These are phyloP conservation scores for Penicillium ucsense DNA, from an alignment of 495 filamentous ascomycete species.

Conservation along the genomic window DNA sequence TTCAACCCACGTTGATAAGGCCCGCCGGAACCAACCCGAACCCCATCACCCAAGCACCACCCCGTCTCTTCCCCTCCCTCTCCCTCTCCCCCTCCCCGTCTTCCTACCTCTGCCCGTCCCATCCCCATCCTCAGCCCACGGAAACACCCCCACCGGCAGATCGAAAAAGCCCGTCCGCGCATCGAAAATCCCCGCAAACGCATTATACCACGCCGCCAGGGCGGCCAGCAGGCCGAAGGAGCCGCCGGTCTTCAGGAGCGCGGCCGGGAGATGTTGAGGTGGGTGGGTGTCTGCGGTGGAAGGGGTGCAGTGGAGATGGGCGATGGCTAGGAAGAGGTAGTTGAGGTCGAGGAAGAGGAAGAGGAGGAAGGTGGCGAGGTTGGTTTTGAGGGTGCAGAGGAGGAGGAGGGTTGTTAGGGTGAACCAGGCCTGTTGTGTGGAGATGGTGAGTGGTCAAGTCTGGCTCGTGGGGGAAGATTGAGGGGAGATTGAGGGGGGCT, in stretches of 20 bases:
- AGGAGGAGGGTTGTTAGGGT: slow-evolving; percentile 80
- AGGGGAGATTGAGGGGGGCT: too few relatives aligned
- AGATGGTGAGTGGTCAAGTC: too few relatives aligned
- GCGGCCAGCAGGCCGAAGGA: slow-evolving; percentile 70
- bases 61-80: too few relatives aligned
- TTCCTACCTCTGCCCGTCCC: slow-evolving; percentile 5
- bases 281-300: too few relatives aligned
- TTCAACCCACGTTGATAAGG: too few relatives aligned
- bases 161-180: slow-evolving; percentile 69
- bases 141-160: slow-evolving; percentile 78
- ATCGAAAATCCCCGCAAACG: slow-evolving; percentile 76
- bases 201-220: slow-evolving; percentile 83
- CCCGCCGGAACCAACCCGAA: too few relatives aligned
- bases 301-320: slow-evolving; percentile 40
- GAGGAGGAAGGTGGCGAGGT: slow-evolving; percentile 75
- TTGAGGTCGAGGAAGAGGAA: slow-evolving; percentile 69
- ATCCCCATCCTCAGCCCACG: slow-evolving; percentile 45
- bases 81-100: too few relatives aligned
- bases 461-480: too few relatives aligned
- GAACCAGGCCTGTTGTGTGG: slow-evolving; percentile 56
- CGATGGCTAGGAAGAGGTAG: slow-evolving; percentile 69
- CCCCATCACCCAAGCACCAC: too few relatives aligned
- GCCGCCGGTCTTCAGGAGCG: slow-evolving; percentile 59
- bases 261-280: slow-evolving; percentile 18
- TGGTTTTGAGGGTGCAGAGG: slow-evolving; percentile 74